Percentiles rank a stretch among this genome's conserved stretches.
Evolutionary conservation across 495 filamentous ascomycete genomes (phyloP).

Genomic region (Penicillium desertorum): DNA sequence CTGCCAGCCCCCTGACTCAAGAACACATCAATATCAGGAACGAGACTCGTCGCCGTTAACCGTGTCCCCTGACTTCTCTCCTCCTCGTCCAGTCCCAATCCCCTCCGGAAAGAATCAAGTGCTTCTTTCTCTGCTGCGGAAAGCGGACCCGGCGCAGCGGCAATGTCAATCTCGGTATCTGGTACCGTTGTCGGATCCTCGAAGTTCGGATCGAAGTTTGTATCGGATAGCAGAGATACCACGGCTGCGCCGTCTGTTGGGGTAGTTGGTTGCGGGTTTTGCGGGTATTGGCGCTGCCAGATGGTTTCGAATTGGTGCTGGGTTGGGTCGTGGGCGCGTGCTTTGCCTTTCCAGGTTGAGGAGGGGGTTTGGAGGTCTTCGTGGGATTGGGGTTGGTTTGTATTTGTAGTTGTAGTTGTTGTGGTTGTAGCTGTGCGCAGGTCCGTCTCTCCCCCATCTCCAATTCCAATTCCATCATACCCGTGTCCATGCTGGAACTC

Average conservation of each 20-base stretch:
- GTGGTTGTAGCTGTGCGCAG: background rate
- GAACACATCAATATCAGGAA: slow-evolving; percentile 46
- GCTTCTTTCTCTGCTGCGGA: slow-evolving; percentile 32
- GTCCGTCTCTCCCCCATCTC: too few species aligned
- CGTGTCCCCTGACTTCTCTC: background rate
- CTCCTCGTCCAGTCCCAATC: background rate
- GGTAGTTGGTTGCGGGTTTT: background rate
- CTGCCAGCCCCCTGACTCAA: slow-evolving; percentile 17
- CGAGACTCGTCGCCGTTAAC: slow-evolving; percentile 36
- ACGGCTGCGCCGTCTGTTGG: slow-evolving; percentile 45
- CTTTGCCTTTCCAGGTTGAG: slow-evolving; percentile 36
- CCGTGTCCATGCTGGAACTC: slow-evolving; percentile 28
- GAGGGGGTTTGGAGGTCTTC: slow-evolving; percentile 10
- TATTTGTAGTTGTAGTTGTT: background rate
- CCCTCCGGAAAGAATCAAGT: slow-evolving; percentile 39
- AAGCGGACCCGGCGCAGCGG: slow-evolving; percentile 23
- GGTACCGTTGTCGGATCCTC: slow-evolving; percentile 22
- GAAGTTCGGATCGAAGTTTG: slow-evolving; percentile 53
- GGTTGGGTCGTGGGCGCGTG: slow-evolving; percentile 16
- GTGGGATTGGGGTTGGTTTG: background rate
- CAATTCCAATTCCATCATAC: too few species aligned
- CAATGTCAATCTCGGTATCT: slow-evolving; percentile 36
- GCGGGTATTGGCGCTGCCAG: slow-evolving; percentile 19
- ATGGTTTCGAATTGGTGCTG: slow-evolving; percentile 21
- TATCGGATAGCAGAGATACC: slow-evolving; percentile 51